These are phyloP conservation scores for Chaetoceros tenuissimus DNA, from an alignment of 108 stramenopile species.

Conservation along the genomic window DNA sequence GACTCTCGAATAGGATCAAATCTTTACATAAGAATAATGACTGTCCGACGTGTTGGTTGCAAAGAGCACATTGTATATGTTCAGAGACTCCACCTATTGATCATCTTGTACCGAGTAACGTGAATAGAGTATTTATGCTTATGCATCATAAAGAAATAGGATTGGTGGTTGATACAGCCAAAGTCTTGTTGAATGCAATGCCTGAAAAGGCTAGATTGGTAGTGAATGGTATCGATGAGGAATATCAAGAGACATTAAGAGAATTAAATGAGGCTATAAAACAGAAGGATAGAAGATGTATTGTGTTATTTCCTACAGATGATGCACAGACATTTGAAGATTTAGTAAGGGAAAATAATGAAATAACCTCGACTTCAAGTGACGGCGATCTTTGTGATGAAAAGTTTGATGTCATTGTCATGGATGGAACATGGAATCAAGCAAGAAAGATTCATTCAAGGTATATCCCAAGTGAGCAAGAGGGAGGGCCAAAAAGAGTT, in stretches of 20 bases:
- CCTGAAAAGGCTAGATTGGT: conserved; percentile 39
- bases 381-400: neutral
- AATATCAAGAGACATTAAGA: conserved; percentile 46
- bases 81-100: conserved; percentile 25
- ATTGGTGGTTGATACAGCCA: conserved; percentile 66
- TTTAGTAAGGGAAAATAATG: conserved; percentile 5
- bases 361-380: neutral
- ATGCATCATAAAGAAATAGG: conserved; percentile 72
- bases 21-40: conserved; percentile 34
- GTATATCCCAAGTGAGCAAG: conserved; percentile 12
- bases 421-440: conserved; percentile 75
- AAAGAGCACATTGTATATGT: conserved; percentile 58
- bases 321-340: conserved; percentile 39
- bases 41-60: conserved; percentile 66
- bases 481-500: conserved; percentile 20
- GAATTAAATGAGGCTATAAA: conserved; percentile 34
- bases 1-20: conserved; percentile 26
- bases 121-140: conserved; percentile 52
- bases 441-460: conserved; percentile 47
- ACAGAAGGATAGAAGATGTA: conserved; percentile 12
- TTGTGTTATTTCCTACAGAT: conserved; percentile 65
- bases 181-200: conserved; percentile 49
- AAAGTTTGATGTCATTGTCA: conserved; percentile 33
- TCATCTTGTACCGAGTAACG: conserved; percentile 5
- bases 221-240: conserved; percentile 39